Conservation (phyloP, 257 asterid genomes). For the Nicotiana undulata region DNA sequence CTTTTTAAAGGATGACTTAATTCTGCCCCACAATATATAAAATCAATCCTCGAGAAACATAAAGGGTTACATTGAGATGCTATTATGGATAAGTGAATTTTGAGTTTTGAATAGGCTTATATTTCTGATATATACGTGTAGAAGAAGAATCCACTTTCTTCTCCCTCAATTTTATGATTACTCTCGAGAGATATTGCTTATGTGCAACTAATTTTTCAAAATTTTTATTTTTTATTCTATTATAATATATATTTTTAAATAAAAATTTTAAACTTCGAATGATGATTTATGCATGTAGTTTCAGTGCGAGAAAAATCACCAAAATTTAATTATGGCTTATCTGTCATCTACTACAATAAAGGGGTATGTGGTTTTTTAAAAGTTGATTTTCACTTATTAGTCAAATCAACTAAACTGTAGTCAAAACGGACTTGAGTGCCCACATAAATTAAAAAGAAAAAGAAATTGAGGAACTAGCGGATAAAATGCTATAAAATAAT, state of each 20-base stretch:
- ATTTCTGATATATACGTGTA: background rate
- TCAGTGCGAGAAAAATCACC: background rate
- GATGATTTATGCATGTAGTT: background rate
- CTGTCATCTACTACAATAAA: background rate
- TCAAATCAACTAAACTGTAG: background rate
- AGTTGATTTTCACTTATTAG: background rate
- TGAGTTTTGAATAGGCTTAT: background rate
- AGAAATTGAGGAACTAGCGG: background rate
- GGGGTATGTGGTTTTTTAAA: background rate
- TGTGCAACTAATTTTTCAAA: no score
- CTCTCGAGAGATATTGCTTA: background rate
- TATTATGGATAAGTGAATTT: background rate
- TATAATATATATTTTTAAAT: background rate
- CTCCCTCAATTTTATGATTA: background rate
- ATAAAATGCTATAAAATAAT: background rate
- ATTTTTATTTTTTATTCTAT: background rate
- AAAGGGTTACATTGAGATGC: background rate
- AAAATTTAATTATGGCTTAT: background rate
- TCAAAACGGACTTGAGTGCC: background rate
- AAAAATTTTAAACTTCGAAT: background rate
- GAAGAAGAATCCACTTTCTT: background rate
- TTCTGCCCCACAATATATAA: background rate
- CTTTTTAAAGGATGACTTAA: no score
- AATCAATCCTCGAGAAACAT: background rate
- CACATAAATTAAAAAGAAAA: background rate